Evolutionary conservation across 306 rosid genomes (phyloP).

Genomic region (Rosa chinensis): DNA sequence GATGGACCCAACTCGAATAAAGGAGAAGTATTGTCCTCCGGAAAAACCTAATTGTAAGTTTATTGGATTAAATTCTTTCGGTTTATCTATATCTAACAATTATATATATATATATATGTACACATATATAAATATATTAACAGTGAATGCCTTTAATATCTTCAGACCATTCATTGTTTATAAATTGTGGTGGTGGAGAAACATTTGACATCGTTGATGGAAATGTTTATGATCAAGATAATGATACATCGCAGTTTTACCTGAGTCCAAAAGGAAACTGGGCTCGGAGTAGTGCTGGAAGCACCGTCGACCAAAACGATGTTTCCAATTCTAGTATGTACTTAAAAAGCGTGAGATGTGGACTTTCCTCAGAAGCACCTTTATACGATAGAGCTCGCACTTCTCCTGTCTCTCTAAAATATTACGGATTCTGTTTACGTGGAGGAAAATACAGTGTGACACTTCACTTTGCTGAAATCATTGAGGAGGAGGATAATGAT

Average conservation of each 20-base stretch:
- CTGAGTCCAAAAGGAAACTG: background rate
- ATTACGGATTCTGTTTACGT: constrained; percentile 30
- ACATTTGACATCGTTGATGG: background rate
- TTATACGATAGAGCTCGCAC: constrained; percentile 22
- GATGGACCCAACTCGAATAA: too few relatives aligned
- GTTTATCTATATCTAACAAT: too few relatives aligned
- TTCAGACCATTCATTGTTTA: constrained; percentile 11
- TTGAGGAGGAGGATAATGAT: background rate
- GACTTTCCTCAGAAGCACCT: constrained; percentile 2
- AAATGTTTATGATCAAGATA: constrained; percentile 15
- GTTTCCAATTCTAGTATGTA: too few relatives aligned
- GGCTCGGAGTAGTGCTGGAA: constrained; percentile 10
- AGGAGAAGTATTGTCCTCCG: too few relatives aligned
- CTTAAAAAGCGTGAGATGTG: background rate
- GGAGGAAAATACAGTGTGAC: constrained; percentile 29
- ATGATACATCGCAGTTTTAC: background rate
- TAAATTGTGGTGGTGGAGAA: constrained; percentile 23
- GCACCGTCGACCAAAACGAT: too few relatives aligned
- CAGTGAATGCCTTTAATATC: background rate
- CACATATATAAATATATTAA: too few relatives aligned
- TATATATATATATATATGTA: too few relatives aligned
- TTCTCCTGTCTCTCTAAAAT: constrained; percentile 26
- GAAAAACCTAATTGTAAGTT: too few relatives aligned
- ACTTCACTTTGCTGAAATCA: constrained; percentile 28
- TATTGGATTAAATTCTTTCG: too few relatives aligned